Evolutionary conservation across 2,329 filamentous ascomycete species (phyloP).

Genomic region (Colletotrichum lindemuthianum): DNA sequence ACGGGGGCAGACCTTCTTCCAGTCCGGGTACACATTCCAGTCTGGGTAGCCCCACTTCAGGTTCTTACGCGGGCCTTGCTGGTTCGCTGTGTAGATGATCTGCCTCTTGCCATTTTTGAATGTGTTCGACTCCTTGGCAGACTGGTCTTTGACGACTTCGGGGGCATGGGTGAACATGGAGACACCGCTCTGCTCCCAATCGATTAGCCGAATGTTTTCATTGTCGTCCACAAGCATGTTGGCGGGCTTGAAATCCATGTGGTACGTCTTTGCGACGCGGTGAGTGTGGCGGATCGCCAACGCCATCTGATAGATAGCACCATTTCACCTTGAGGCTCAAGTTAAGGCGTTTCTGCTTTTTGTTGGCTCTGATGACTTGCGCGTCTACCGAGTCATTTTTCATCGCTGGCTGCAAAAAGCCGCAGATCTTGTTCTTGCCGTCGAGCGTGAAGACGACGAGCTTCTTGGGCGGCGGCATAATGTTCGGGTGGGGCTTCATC

Average conservation of each 20-base stretch:
- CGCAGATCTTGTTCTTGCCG: constrained; percentile 30
- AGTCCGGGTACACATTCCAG: constrained; percentile 38
- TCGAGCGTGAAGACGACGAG: constrained; percentile 29
- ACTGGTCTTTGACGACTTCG: constrained; percentile 35
- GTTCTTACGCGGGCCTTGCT: constrained; percentile 30
- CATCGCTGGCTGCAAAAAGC: constrained; percentile 36
- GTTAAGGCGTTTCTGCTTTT: constrained; percentile 24
- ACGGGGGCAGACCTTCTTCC: constrained; percentile 34
- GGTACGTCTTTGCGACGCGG: constrained; percentile 38
- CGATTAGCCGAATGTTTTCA: constrained; percentile 37
- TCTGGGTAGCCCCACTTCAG: constrained; percentile 32
- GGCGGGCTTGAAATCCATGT: constrained; percentile 45
- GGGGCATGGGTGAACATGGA: constrained; percentile 37
- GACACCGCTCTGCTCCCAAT: constrained; percentile 42
- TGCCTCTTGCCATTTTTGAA: background rate
- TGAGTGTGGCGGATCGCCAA: constrained; percentile 39
- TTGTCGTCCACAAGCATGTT: constrained; percentile 41
- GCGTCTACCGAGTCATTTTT: constrained; percentile 30
- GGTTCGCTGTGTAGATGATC: constrained; percentile 35
- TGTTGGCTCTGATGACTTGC: constrained; percentile 34
- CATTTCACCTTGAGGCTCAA: constrained; percentile 37
- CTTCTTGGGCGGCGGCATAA: constrained; percentile 33
- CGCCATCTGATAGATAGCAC: constrained; percentile 40
- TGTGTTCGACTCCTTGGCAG: constrained; percentile 17
- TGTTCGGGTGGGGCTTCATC: constrained; percentile 37